phyloP scores from a whole-genome alignment of 1,139 yeast genomes.

The Suzukiozyma palmioleophila region DNA sequence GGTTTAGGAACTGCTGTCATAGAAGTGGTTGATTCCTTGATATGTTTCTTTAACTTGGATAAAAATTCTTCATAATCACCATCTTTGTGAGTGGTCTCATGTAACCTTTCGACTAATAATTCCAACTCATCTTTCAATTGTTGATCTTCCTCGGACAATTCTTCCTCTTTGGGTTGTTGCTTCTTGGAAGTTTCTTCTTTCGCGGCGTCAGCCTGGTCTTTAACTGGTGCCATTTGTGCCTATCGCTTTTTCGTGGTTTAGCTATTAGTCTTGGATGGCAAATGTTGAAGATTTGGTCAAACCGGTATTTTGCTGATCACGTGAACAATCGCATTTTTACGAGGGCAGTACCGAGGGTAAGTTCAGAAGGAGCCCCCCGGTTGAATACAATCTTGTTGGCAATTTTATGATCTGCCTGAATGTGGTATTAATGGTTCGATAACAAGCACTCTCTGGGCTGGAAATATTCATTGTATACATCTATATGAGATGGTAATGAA shows the following conservation, averaged over 20 bases:
- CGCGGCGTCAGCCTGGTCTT: slow-evolving; percentile 14
- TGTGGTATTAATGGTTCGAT: too few species aligned
- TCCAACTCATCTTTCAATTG: slow-evolving; percentile 86
- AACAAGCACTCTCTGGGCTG: too few species aligned
- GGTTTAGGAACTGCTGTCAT: slow-evolving; percentile 99
- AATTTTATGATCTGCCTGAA: too few species aligned
- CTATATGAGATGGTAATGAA: too few species aligned
- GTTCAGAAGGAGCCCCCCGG: too few species aligned
- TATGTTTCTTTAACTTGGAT: slow-evolving; percentile 65
- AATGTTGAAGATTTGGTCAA: slow-evolving; percentile 1
- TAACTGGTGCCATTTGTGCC: slow-evolving; percentile 18
- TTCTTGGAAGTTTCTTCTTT: slow-evolving; percentile 19
- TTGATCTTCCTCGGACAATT: slow-evolving; percentile 89
- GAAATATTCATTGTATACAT: too few species aligned
- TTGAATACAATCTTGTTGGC: too few species aligned
- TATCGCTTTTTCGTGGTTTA: slow-evolving; percentile 1
- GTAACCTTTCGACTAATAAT: slow-evolving; percentile 74
- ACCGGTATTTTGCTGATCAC: background rate
- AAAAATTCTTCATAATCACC: slow-evolving; percentile 57
- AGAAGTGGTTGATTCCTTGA: slow-evolving; percentile 91
- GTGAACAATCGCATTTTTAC: background rate
- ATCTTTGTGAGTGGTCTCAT: slow-evolving; percentile 36
- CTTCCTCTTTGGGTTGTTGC: slow-evolving; percentile 56
- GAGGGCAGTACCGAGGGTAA: background rate
- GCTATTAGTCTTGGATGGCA: slow-evolving; percentile 5